Evolutionary conservation across 2,329 filamentous ascomycete species (phyloP).

Genomic region (Fonsecaea erecta): DNA sequence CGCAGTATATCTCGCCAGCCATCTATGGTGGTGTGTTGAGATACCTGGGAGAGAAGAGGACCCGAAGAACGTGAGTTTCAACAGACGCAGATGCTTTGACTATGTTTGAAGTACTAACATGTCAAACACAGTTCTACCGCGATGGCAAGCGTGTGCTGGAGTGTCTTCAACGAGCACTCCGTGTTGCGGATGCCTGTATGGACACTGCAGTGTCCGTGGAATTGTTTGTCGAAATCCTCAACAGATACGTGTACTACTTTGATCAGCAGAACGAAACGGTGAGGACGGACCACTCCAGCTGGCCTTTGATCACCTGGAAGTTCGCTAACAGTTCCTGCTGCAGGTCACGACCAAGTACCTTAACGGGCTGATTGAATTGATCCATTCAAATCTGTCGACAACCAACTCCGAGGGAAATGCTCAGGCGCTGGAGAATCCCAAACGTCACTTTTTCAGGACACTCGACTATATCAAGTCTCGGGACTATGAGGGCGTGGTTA

Average conservation of each 20-base stretch:
- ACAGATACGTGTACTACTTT: conserved; percentile 99
- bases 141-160: conserved; percentile 97
- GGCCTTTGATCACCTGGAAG: background rate
- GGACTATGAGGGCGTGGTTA: conserved; percentile 90
- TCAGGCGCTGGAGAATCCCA: conserved; percentile 79
- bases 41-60: conserved; percentile 80
- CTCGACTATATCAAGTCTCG: conserved; percentile 89
- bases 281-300: conserved; percentile 40
- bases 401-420: conserved; percentile 52
- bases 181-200: conserved; percentile 98
- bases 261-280: conserved; percentile 98
- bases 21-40: conserved; percentile 97
- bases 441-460: conserved; percentile 92
- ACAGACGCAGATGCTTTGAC: background rate
- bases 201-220: conserved; percentile 96
- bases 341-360: conserved; percentile 93
- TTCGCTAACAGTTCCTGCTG: conserved; percentile 30
- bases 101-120: conserved; percentile 32
- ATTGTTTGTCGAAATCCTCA: conserved; percentile 96
- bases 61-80: conserved; percentile 69
- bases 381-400: conserved; percentile 85
- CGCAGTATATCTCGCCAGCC: conserved; percentile 93
- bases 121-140: conserved; percentile 74
- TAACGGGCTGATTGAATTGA: conserved; percentile 96
- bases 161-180: conserved; percentile 90